These are phyloP conservation scores for Naganishia onofrii DNA, from an alignment of 768 basidiomycete genomes.

Conservation along the genomic window DNA sequence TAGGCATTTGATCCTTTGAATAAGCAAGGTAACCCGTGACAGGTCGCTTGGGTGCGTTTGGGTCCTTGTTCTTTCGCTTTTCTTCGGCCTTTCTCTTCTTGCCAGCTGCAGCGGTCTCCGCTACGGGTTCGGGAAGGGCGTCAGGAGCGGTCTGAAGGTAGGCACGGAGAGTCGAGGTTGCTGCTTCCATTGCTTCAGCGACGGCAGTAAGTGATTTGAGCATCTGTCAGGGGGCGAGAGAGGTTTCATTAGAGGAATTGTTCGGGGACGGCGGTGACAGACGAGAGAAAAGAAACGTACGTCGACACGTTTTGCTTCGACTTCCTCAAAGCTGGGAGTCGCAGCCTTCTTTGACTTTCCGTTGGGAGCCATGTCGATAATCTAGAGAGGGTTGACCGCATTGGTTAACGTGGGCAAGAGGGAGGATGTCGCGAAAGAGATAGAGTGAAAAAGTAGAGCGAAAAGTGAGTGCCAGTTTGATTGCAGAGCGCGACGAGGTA, in stretches of 20 bases:
- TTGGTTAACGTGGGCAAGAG: too few relatives aligned
- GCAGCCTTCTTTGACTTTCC: slow-evolving; percentile 11
- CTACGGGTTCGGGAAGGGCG: slow-evolving; percentile 33
- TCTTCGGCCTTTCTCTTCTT: slow-evolving; percentile 32
- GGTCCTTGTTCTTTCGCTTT: slow-evolving; percentile 73
- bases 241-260: neutral
- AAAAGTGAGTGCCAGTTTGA: neutral
- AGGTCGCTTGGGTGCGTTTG: slow-evolving; percentile 90
- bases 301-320: slow-evolving; percentile 18
- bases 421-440: neutral
- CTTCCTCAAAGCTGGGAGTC: slow-evolving; percentile 21
- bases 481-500: neutral
- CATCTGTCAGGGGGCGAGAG: slow-evolving; percentile 38
- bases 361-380: slow-evolving; percentile 16
- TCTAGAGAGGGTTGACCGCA: neutral
- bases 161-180: slow-evolving; percentile 43
- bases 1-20: slow-evolving; percentile 82
- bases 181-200: slow-evolving; percentile 44
- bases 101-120: neutral
- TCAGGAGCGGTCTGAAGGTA: slow-evolving; percentile 34
- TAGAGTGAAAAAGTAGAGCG: neutral
- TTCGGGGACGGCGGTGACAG: too few relatives aligned
- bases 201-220: slow-evolving; percentile 45
- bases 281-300: neutral
- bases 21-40: slow-evolving; percentile 88